phyloP scores from a whole-genome alignment of 208 protist genomes.

The Crithidia mellificae region DNA sequence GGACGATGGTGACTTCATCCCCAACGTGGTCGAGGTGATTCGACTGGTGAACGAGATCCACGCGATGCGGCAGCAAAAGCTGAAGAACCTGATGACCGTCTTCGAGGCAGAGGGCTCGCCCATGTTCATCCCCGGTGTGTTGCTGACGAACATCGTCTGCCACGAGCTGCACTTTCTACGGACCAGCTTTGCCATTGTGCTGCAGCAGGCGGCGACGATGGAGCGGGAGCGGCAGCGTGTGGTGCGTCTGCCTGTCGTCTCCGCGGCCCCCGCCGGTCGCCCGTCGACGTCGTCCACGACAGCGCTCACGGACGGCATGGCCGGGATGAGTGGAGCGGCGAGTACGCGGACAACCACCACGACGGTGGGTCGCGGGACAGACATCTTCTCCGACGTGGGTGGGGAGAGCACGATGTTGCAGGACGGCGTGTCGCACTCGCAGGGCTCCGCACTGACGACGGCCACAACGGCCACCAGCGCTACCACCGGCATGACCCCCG shows the following conservation, averaged over 20 bases:
- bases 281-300: conserved; percentile 13
- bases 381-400: conserved; percentile 2
- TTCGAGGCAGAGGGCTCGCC: conserved; percentile 73
- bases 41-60: conserved; percentile 80
- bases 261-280: conserved; percentile 7
- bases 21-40: conserved; percentile 64
- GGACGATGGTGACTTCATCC: conserved; percentile 53
- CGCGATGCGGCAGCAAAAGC: conserved; percentile 73
- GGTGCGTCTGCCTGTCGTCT: conserved; percentile 29
- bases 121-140: conserved; percentile 85
- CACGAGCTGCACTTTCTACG: conserved; percentile 83
- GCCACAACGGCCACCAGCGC: conserved; percentile 31
- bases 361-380: conserved; percentile 4
- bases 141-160: conserved; percentile 85
- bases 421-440: conserved; percentile 25
- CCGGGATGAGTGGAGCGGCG: conserved; percentile 4
- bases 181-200: conserved; percentile 67
- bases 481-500: conserved; percentile 13
- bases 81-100: conserved; percentile 78
- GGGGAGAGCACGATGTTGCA: conserved; percentile 16
- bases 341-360: conserved; percentile 32
- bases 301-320: neutral
- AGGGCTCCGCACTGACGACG: conserved; percentile 23
- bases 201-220: conserved; percentile 71
- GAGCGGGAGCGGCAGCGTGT: conserved; percentile 47